Evolutionary conservation across 2,329 filamentous ascomycete genomes (phyloP).

Genomic region (Trichophaea hybrida): DNA sequence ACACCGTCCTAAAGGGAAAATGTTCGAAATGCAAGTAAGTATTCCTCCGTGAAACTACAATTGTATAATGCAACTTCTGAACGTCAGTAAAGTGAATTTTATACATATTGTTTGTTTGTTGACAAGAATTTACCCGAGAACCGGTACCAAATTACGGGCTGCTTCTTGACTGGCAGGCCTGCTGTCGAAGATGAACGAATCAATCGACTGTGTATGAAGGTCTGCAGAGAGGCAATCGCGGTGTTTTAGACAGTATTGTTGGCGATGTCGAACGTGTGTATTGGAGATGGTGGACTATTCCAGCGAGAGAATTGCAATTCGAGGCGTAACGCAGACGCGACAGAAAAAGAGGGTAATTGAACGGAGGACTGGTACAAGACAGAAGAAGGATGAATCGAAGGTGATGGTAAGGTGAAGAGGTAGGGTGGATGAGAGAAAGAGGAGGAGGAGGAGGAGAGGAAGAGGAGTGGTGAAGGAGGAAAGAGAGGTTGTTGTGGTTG

Average conservation of each 20-base stretch:
- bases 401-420: not conserved
- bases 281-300: not conserved
- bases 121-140: not conserved
- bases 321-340: not conserved
- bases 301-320: not conserved
- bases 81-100: not conserved
- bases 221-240: not conserved
- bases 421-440: not conserved
- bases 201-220: not conserved
- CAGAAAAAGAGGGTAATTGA: not conserved
- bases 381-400: not conserved
- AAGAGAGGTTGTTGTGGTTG: slow-evolving; percentile 22
- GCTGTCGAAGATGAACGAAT: not conserved
- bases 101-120: slow-evolving; percentile 1
- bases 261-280: not conserved
- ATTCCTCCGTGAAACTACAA: not conserved
- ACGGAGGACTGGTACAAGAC: not conserved
- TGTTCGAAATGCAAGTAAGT: slow-evolving; percentile 3
- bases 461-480: slow-evolving; percentile 15
- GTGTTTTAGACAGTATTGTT: not conserved
- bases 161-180: not conserved
- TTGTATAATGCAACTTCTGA: not conserved
- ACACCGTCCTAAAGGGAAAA: slow-evolving; percentile 15
- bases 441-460: slow-evolving; percentile 16
- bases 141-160: not conserved